Conservation (phyloP, 139 green algal species). For the Chlamydomonas eustigma region DNA sequence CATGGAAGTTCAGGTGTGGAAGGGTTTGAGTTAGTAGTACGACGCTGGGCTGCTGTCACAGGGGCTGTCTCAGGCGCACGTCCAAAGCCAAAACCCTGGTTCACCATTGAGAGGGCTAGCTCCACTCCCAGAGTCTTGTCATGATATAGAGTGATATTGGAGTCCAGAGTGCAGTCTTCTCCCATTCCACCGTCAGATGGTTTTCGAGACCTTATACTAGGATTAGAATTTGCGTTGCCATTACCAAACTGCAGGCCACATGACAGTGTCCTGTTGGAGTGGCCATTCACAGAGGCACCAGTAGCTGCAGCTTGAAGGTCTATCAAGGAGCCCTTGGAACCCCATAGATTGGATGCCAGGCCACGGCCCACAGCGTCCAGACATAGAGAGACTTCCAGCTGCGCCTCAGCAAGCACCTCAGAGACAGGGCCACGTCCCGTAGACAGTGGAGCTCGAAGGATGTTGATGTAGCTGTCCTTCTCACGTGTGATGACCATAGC, state of each 20-base stretch:
- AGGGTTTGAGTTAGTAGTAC: too few species aligned
- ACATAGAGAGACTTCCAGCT: conserved; percentile 4
- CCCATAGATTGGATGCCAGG: background rate
- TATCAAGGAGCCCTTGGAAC: too few species aligned
- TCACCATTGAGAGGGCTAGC: background rate
- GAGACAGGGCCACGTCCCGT: background rate
- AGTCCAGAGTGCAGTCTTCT: too few species aligned
- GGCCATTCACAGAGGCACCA: background rate
- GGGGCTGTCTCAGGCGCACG: too few species aligned
- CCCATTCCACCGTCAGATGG: too few species aligned
- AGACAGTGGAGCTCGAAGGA: conserved; percentile 58
- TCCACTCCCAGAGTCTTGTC: background rate
- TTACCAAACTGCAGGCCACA: too few species aligned
- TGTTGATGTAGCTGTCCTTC: conserved; percentile 75
- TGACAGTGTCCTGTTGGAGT: background rate
- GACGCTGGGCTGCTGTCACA: too few species aligned
- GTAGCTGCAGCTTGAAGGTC: background rate
- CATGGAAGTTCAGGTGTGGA: too few species aligned
- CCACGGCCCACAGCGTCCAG: background rate
- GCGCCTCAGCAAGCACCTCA: background rate
- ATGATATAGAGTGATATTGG: too few species aligned
- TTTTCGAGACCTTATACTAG: too few species aligned
- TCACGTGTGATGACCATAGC: conserved; percentile 72
- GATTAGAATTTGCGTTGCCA: too few species aligned
- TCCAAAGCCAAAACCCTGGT: too few species aligned